phyloP scores from a whole-genome alignment of 2,329 filamentous ascomycete species.

The Ophiostoma novo-ulmi region DNA sequence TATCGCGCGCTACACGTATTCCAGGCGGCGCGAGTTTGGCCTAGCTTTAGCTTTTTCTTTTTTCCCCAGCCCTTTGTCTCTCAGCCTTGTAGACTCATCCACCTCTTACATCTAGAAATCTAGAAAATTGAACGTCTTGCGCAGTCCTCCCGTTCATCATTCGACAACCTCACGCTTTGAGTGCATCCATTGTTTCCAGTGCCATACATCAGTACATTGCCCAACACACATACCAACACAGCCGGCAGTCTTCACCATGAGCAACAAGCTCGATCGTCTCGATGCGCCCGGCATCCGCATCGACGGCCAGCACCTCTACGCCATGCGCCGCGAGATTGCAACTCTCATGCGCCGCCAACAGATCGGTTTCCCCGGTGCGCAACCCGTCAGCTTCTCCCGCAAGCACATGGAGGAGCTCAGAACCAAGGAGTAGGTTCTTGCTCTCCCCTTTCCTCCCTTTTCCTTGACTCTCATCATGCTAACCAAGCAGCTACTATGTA shows the following conservation, averaged over 20 bases:
- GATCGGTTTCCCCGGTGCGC: constrained; percentile 75
- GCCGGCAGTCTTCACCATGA: constrained; percentile 15
- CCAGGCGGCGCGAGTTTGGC: not conserved
- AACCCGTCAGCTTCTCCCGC: constrained; percentile 86
- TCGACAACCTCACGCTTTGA: too few species aligned
- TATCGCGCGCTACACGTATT: not conserved
- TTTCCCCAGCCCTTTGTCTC: constrained; percentile 1
- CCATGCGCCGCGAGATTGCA: constrained; percentile 67
- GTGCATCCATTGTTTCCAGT: too few species aligned
- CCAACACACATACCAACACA: not conserved
- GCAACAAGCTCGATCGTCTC: constrained; percentile 44
- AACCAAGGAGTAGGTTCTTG: constrained; percentile 59
- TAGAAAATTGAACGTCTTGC: too few species aligned
- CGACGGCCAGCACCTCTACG: constrained; percentile 51
- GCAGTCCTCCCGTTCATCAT: not conserved
- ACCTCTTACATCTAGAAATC: not conserved
- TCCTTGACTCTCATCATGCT: not conserved
- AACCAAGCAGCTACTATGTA: constrained; percentile 72
- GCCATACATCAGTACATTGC: not conserved
- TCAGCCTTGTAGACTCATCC: not conserved
- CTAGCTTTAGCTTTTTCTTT: not conserved
- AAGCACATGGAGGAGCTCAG: constrained; percentile 78
- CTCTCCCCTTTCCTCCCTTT: not conserved
- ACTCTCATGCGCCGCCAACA: constrained; percentile 65
- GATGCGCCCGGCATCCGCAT: constrained; percentile 62